Evolutionary conservation across 768 basidiomycete species (phyloP).

Genomic region (Galerina marginata): DNA sequence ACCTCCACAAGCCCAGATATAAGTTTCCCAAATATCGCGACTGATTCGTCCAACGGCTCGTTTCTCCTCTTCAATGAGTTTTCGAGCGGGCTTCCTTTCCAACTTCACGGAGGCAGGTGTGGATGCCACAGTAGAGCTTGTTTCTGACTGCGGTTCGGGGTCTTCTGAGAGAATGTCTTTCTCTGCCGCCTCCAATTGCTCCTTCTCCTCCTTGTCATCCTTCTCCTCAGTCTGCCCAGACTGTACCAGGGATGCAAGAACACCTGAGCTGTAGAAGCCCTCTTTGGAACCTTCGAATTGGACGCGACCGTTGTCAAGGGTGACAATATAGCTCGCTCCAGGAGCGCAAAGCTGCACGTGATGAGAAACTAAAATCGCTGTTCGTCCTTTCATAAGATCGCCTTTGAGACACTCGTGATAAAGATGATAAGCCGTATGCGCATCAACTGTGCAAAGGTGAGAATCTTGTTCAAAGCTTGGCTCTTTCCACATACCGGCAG

Average conservation of each 20-base stretch:
- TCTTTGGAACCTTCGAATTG: slow-evolving; percentile 72
- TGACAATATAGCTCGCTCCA: slow-evolving; percentile 81
- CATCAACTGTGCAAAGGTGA: slow-evolving; percentile 63
- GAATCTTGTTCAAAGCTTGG: slow-evolving; percentile 24
- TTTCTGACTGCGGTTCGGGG: slow-evolving; percentile 42
- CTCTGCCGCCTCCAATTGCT: slow-evolving; percentile 48
- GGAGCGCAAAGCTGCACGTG: slow-evolving; percentile 89
- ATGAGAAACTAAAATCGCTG: slow-evolving; percentile 92
- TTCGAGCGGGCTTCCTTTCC: slow-evolving; percentile 60
- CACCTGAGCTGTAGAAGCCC: slow-evolving; percentile 67
- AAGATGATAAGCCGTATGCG: slow-evolving; percentile 90
- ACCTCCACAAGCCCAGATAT: slow-evolving; percentile 45
- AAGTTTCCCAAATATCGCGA: slow-evolving; percentile 63
- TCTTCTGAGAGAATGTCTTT: slow-evolving; percentile 44
- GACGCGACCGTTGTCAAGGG: slow-evolving; percentile 80
- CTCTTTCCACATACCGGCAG: slow-evolving; percentile 56
- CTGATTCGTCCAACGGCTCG: slow-evolving; percentile 77
- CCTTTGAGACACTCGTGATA: slow-evolving; percentile 86
- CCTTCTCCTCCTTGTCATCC: slow-evolving; percentile 61
- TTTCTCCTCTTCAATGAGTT: slow-evolving; percentile 84
- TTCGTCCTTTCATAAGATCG: slow-evolving; percentile 78
- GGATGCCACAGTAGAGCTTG: slow-evolving; percentile 44
- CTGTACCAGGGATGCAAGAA: slow-evolving; percentile 71
- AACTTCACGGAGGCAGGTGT: slow-evolving; percentile 31
- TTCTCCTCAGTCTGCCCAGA: slow-evolving; percentile 53